Conservation (phyloP, 1,139 yeast genomes). For the Candida albicans region DNA sequence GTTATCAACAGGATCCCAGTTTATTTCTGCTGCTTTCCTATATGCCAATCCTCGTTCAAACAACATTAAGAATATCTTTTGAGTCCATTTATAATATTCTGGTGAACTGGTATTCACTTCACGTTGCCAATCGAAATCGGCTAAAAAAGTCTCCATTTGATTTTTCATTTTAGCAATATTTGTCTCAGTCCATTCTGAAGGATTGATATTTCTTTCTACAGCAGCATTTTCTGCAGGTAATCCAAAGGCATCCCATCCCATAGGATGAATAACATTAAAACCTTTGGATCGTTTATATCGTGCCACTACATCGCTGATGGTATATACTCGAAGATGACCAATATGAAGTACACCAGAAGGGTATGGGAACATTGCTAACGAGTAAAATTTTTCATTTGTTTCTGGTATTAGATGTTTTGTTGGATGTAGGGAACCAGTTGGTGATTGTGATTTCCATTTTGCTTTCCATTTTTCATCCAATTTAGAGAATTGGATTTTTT, state of each 20-base stretch:
- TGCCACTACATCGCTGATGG: constrained; percentile 82
- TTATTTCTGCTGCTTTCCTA: constrained; percentile 80
- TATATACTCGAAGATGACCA: constrained; percentile 91
- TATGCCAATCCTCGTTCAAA: constrained; percentile 80
- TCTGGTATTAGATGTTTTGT: constrained; percentile 25
- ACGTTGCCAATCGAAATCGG: constrained; percentile 91
- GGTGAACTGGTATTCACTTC: constrained; percentile 88
- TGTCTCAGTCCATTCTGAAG: constrained; percentile 75
- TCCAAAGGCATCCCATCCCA: constrained; percentile 99
- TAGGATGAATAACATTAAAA: constrained; percentile 81
- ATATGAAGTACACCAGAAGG: constrained; percentile 91
- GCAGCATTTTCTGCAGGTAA: constrained; percentile 99
- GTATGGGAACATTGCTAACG: constrained; percentile 90
- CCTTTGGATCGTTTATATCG: constrained; percentile 79
- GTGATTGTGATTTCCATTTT: constrained; percentile 48
- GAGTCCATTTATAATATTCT: constrained; percentile 91
- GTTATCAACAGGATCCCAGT: constrained; percentile 96
- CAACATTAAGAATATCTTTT: constrained; percentile 72
- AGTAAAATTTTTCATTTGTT: constrained; percentile 51
- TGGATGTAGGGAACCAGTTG: constrained; percentile 45
- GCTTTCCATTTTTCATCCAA: constrained; percentile 54
- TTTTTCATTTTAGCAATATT: constrained; percentile 82
- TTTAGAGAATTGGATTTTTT: constrained; percentile 8
- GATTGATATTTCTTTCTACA: constrained; percentile 75
- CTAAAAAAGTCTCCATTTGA: constrained; percentile 76